Evolutionary conservation across 129 eudicot genomes (phyloP).

Genomic region (Artemisia annua): DNA sequence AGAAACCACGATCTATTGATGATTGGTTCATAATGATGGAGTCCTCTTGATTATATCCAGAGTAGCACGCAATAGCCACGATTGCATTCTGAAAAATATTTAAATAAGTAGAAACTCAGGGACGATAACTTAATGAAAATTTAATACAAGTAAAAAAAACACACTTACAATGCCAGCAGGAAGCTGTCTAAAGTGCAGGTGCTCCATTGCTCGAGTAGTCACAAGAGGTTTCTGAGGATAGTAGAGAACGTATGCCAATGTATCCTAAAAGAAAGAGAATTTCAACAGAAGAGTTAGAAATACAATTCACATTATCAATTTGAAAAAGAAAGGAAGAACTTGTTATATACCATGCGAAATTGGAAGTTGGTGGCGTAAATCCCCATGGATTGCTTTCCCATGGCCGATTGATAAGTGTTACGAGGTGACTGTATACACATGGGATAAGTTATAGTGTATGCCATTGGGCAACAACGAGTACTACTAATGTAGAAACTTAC

Average conservation of each 20-base stretch:
- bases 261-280: neutral
- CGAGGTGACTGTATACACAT: neutral
- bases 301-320: neutral
- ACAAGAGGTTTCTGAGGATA: neutral
- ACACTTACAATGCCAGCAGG: conserved; percentile 33
- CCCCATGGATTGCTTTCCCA: conserved; percentile 99
- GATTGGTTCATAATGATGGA: conserved; percentile 95
- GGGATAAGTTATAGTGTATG: neutral
- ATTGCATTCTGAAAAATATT: conserved; percentile 60
- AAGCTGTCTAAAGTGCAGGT: neutral
- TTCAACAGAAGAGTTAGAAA: neutral
- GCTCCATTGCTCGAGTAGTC: neutral
- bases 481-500: neutral
- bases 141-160: neutral
- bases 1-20: conserved; percentile 93
- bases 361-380: conserved; percentile 92
- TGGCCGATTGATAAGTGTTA: conserved; percentile 85
- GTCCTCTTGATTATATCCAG: conserved; percentile 98
- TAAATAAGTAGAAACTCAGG: conserved; percentile 2
- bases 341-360: conserved; percentile 67
- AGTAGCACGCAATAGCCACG: conserved; percentile 92
- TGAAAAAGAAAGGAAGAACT: neutral
- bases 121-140: neutral
- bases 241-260: too few relatives aligned
- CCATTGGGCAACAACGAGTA: neutral